phyloP scores from a whole-genome alignment of 345 rosid genomes.

The Populus ilicifolia region DNA sequence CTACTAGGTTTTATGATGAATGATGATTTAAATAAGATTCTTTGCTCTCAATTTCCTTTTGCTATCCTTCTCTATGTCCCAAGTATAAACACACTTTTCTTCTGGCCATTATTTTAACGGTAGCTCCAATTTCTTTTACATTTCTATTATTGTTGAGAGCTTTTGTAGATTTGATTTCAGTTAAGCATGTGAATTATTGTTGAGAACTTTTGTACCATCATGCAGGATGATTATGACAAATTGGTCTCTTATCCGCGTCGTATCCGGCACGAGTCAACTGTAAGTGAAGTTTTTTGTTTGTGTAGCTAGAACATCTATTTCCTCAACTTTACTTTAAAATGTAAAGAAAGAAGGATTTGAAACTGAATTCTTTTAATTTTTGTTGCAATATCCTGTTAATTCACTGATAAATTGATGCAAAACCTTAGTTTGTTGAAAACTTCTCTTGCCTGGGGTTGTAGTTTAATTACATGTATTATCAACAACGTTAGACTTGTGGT shows the following conservation, averaged over 20 bases:
- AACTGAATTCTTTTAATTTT: not conserved
- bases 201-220: conserved; percentile 1
- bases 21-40: not conserved
- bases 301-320: not conserved
- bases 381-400: not conserved
- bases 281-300: conserved; percentile 37
- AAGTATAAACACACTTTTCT: not conserved
- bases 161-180: not conserved
- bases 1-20: not conserved
- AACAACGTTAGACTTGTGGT: not conserved
- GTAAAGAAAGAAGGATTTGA: not conserved
- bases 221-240: conserved; percentile 74
- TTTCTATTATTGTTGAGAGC: not conserved
- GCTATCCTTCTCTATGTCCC: not conserved
- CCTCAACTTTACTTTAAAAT: not conserved
- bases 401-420: not conserved
- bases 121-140: not conserved
- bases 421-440: not conserved
- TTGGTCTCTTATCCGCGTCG: conserved; percentile 52
- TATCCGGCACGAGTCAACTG: conserved; percentile 88
- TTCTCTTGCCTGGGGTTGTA: not conserved
- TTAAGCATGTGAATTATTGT: not conserved
- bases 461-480: not conserved
- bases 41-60: not conserved
- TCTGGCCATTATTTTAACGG: not conserved